Evolutionary conservation across 139 green algal genomes (phyloP), one percentile per base, ranked within the genome.

Genomic region (Chlamydomonas schloesseri): DNA sequence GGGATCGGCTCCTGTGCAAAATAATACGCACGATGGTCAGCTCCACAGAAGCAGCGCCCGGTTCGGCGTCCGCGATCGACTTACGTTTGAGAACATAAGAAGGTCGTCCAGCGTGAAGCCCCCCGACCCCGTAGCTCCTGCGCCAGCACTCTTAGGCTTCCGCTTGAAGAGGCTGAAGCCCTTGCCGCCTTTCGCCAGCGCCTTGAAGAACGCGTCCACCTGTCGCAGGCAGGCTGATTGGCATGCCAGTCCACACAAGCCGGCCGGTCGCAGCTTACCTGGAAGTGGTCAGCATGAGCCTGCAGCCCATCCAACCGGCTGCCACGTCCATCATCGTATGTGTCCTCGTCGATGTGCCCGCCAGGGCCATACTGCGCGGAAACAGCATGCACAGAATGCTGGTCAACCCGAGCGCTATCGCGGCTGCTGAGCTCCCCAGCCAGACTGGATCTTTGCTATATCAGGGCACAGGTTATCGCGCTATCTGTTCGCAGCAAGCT

Each of bases 1-100:
- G 97, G 96, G 72, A 99, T 97, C 15, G 89, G 83, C 57, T 99
- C 95, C 93, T 97, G 93, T 71, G 36, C 4, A 6, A 6, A 2
- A 55, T 10, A 13, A 24, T 10, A 81, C 69, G 11, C 33, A 69
- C 77, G n/a, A 21, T 26, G n/a, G 34, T 34, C 67, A 23, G 73
- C 42, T 50, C 42, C 42, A 50, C 42, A 87, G 86, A 83, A 83
- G 6, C 42, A 50, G 42, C 42, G 42, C 42, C 42, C 42, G 42
- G 42, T 50, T 50, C 42, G 42, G 42, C 42, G 42, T 50, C 42
- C 6, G 42, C 42, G 42, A 50, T 50, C 42, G 42, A 50, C 42
- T 50, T 76, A 95, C 93, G 73, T 90, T 92, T 50, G 88, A 91
- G 88, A 92, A 95, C 33, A 92, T 71, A 23, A 96, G 93, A 81